phyloP scores from a whole-genome alignment of 169 alveolate genomes.

The Eimeria brunetti region DNA sequence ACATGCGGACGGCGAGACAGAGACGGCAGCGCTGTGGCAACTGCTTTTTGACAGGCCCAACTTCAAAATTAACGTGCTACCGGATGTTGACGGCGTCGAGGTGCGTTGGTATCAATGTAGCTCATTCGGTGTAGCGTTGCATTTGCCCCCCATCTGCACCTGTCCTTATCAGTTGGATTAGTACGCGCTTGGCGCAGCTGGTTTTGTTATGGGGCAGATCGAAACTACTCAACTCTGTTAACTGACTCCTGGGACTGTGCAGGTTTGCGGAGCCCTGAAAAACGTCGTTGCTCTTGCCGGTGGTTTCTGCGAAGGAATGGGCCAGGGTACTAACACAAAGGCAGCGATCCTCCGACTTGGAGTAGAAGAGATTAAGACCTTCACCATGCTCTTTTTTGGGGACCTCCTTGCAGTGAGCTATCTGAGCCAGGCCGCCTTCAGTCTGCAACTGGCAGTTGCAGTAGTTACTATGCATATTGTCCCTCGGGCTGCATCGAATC shows the following conservation, averaged over 20 bases:
- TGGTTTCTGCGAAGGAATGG: constrained; percentile 97
- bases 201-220: not conserved
- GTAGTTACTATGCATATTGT: not conserved
- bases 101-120: constrained; percentile 74
- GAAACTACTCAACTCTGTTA: not conserved
- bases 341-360: constrained; percentile 97
- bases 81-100: constrained; percentile 94
- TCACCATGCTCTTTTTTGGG: constrained; percentile 87
- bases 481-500: not conserved
- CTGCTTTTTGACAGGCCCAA: constrained; percentile 93
- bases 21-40: constrained; percentile 80
- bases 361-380: constrained; percentile 91
- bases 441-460: not conserved
- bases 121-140: not conserved
- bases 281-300: constrained; percentile 95
- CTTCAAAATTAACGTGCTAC: constrained; percentile 92
- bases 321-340: constrained; percentile 94
- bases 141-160: not conserved
- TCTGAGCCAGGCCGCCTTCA: not conserved
- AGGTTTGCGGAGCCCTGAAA: constrained; percentile 95
- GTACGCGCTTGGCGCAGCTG: not conserved
- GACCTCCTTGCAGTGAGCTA: constrained; percentile 80
- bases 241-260: not conserved
- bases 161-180: not conserved
- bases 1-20: constrained; percentile 89